Base-by-base conservation (phyloP, 1,284 basidiomycete genomes). In the Austroboletus novae-zelandiae region DNA sequence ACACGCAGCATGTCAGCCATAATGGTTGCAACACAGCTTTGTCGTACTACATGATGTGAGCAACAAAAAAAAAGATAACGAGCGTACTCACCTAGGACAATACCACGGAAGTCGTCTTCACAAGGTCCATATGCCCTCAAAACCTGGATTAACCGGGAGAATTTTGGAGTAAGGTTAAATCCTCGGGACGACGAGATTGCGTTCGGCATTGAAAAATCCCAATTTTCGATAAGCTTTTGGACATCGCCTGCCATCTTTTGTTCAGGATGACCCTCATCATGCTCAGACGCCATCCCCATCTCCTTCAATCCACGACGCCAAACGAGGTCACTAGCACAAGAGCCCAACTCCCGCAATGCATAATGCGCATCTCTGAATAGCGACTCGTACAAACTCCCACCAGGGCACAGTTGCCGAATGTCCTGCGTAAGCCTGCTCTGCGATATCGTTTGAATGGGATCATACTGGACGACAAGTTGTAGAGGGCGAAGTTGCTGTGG, bases 141-240 rank as follows among this genome's bases (percentile, higher is more conserved):
- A 41, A 81, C 64, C 48, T 86, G 74, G 5, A 84, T 68, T 15
- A 90, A 61, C 56, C 74, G 77, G 31, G 75, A 60, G 49, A 88
- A 80, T 54, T 90, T 89, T 1, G 79, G 77, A 0, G 80, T 79
- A 14, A 86, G 74, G 57, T 89, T 89, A 61, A 79, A 81, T 7
- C 75, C 72, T 45, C 68, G 65, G 4, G 84, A 84, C 17, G 68
- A 71, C 1, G 72, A 56, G 56, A 83, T 76, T 13, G 78, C 59
- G 54, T 82, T 83, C 8, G 85, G 84, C 71, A 81, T 78, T 3
- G 74, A 69, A 59, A 80, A 85, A 14, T 71, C 64, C 79, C 79
- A 83, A 54, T 81, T 77, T 58, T 75, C 75, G 34, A 85, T 67
- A 23, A 76, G 61, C 35, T 74, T 64, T 40, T 62, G 69, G 14